Base-by-base conservation (phyloP, 371 early-diverging fungal species). In the Apophysomyces ossiformis region DNA sequence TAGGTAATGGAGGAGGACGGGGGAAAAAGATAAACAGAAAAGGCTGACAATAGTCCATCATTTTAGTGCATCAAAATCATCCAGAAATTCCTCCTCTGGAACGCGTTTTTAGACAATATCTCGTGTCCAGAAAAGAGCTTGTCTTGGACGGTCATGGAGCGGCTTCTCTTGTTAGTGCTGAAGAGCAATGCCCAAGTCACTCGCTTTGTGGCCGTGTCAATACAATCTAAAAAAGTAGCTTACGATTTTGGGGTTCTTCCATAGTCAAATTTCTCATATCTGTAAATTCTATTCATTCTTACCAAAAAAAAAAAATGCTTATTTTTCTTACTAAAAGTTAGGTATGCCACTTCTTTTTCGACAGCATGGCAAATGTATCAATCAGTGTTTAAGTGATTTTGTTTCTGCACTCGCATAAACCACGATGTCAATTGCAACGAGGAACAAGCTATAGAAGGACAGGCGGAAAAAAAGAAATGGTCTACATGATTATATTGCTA, bases 81-180 rank as follows among this genome's bases (percentile, higher is more conserved):
- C 66, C 69, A 9, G 68, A 47, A 11, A 57, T 38, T 16, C 64
- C 75, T 11, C 65, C 69, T 11, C 46, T 75, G 57, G 75, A 75
- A 46, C 47, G 65, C 5, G 36, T 75, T 11, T 75, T 67, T 47
- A 60, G 70, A 43, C 75, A 75, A 68, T 38, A 62, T 8, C 56
- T 68, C 4, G 60, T 41, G 8, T 60, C 67, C 37, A 67, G 59
- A 50, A 63, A 63, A 63, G 63, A 71, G 39, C 66, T 75, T 6
- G 75, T 67, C 4, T 60, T 36, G 16, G 37, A 65, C 13, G 75
- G 71, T 7, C 41, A 69, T 41, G 71, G 67, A 7, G 58, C 72
- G 63, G 71, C 81, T 13, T 67, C 73, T 4, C 63, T 83, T 26
- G 39, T 79, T 46, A 67, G 72, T 56, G 50, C 68, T 15, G 37